phyloP scores from a whole-genome alignment of 31 red algal genomes.

The Endocladia muricata region DNA sequence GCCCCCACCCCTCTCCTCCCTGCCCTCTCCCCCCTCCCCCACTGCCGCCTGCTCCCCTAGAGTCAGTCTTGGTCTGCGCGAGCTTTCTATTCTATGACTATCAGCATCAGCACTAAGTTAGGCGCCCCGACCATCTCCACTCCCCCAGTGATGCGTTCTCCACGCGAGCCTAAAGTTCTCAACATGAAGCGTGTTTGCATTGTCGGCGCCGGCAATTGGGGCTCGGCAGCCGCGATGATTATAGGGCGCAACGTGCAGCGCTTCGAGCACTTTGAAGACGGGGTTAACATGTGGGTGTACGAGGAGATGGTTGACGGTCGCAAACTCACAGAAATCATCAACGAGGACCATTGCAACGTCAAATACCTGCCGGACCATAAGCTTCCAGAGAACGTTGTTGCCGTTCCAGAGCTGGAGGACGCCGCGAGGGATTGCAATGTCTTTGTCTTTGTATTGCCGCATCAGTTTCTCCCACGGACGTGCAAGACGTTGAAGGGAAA shows the following conservation, averaged over 20 bases:
- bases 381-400: constrained; percentile 86
- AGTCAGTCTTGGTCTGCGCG: no score
- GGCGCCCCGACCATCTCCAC: constrained; percentile 18
- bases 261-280: constrained; percentile 60
- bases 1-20: no score
- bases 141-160: constrained; percentile 9
- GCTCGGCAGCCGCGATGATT: constrained; percentile 70
- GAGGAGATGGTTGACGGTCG: constrained; percentile 76
- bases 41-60: no score
- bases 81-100: no score
- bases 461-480: constrained; percentile 77
- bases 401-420: constrained; percentile 65
- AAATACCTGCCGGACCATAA: constrained; percentile 87
- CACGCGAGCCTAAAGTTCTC: constrained; percentile 5
- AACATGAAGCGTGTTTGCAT: constrained; percentile 55
- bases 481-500: constrained; percentile 74
- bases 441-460: constrained; percentile 85
- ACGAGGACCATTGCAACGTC: constrained; percentile 72
- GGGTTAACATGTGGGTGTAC: constrained; percentile 80
- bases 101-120: constrained; percentile 23
- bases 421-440: constrained; percentile 61
- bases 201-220: constrained; percentile 81
- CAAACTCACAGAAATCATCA: constrained; percentile 90
- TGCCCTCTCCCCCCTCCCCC: no score
- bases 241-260: constrained; percentile 60